Percentiles rank a stretch among this genome's conserved stretches.
phyloP scores from a whole-genome alignment of 352 stramenopile genomes.

The Globisporangium middletonii region DNA sequence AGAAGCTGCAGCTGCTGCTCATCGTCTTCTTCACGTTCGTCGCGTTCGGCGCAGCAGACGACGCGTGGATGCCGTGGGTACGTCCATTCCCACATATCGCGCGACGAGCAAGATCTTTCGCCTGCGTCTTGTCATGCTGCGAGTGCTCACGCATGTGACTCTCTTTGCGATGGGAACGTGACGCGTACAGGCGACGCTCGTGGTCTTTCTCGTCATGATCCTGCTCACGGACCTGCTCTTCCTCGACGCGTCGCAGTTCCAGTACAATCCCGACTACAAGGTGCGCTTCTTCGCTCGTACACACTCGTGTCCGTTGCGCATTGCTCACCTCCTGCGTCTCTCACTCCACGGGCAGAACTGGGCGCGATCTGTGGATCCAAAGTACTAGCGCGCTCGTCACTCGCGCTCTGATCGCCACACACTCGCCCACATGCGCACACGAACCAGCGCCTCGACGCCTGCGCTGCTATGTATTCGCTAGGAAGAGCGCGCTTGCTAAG shows the following conservation, averaged over 20 bases:
- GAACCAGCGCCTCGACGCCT: not conserved
- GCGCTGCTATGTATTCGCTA: slow-evolving; percentile 5
- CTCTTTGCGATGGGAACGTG: slow-evolving; percentile 6
- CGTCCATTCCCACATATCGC: slow-evolving; percentile 3
- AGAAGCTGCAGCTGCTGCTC: slow-evolving; percentile 74
- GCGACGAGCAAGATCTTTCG: not conserved
- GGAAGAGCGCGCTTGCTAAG: not conserved
- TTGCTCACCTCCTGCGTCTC: not conserved
- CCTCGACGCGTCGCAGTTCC: slow-evolving; percentile 65
- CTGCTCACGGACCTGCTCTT: slow-evolving; percentile 71
- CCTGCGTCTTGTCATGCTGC: not conserved
- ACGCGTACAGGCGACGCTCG: slow-evolving; percentile 46
- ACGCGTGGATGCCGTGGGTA: slow-evolving; percentile 80
- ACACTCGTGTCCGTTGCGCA: not conserved
- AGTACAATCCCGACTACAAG: slow-evolving; percentile 85
- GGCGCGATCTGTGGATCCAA: slow-evolving; percentile 66
- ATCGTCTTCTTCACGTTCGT: slow-evolving; percentile 83
- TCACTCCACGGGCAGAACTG: slow-evolving; percentile 41
- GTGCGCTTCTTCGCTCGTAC: slow-evolving; percentile 17
- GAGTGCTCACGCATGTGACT: not conserved
- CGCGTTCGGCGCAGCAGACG: slow-evolving; percentile 63
- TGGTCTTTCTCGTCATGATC: slow-evolving; percentile 72
- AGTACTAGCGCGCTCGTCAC: slow-evolving; percentile 34
- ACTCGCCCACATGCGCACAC: too few species aligned
- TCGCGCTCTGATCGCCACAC: too few species aligned